A percentile compares a stretch with the other conserved stretches of the same genome.
Evolutionary conservation across 2,329 filamentous ascomycete genomes (phyloP).

Genomic region (Fusarium sp.): DNA sequence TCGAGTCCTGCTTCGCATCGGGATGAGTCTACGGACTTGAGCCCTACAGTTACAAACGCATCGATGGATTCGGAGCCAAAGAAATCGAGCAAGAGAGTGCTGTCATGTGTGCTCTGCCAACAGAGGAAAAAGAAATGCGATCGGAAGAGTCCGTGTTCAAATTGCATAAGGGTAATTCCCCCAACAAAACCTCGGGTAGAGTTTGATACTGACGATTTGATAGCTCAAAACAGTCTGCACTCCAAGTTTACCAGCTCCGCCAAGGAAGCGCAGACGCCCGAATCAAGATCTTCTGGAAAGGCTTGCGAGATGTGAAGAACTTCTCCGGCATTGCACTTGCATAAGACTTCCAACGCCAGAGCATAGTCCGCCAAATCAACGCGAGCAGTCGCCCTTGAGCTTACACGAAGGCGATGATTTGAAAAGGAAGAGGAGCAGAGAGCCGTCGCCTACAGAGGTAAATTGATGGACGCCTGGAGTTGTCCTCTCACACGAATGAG

Average conservation of each 20-base stretch:
- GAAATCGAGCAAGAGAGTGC: conserved; percentile 28
- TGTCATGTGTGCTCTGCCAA: conserved; percentile 45
- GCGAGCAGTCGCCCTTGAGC: conserved; percentile 10
- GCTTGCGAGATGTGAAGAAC: conserved; percentile 15
- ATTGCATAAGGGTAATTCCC: conserved; percentile 39
- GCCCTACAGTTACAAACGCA: conserved; percentile 10
- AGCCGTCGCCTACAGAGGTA: background rate
- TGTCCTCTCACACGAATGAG: fast-evolving
- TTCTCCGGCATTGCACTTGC: conserved; percentile 41
- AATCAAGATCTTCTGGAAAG: conserved; percentile 42
- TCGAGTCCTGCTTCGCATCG: conserved; percentile 9
- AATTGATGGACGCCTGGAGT: background rate
- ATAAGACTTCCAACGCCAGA: conserved; percentile 29
- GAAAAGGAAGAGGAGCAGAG: conserved; percentile 12
- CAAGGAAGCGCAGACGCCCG: conserved; percentile 43
- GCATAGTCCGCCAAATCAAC: conserved; percentile 11
- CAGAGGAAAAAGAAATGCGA: conserved; percentile 49
- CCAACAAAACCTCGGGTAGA: fast-evolving
- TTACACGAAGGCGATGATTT: conserved; percentile 11
- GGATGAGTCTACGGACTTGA: conserved; percentile 5
- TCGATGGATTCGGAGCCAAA: conserved; percentile 15
- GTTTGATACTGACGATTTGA: background rate
- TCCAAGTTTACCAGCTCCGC: conserved; percentile 43
- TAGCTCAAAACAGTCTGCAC: conserved; percentile 41
- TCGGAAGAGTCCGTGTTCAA: conserved; percentile 44